Evolutionary conservation across 2,329 filamentous ascomycete genomes (phyloP).

Genomic region (Scedosporium apiospermum): DNA sequence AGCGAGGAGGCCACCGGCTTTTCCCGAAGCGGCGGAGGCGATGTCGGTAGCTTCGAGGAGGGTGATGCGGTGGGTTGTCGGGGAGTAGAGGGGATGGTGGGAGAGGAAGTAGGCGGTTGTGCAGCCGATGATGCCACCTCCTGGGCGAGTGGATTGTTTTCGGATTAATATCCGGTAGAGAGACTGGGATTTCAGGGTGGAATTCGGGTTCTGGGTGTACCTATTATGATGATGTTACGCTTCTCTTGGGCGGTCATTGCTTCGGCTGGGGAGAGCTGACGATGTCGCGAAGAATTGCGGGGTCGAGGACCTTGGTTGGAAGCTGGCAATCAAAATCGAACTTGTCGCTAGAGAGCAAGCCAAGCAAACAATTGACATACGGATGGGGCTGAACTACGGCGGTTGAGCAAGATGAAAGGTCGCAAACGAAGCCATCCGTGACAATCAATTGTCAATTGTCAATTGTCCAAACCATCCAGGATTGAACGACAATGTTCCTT

Average conservation of each 20-base stretch:
- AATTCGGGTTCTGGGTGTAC: slow-evolving; percentile 18
- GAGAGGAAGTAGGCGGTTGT: slow-evolving; percentile 89
- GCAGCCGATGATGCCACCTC: slow-evolving; percentile 86
- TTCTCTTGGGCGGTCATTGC: slow-evolving; percentile 11
- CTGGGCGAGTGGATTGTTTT: slow-evolving; percentile 28
- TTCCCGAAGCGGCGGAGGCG: slow-evolving; percentile 87
- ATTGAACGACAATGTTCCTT: too few relatives aligned
- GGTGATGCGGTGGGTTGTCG: slow-evolving; percentile 65
- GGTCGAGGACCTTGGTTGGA: not conserved
- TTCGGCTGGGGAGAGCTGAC: not conserved
- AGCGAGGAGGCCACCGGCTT: slow-evolving; percentile 83
- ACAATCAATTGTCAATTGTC: too few relatives aligned
- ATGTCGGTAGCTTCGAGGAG: slow-evolving; percentile 79
- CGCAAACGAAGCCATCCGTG: too few relatives aligned
- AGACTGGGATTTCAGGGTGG: slow-evolving; percentile 6
- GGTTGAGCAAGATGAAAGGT: too few relatives aligned
- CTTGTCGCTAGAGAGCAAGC: too few relatives aligned
- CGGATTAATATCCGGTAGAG: not conserved
- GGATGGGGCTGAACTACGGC: too few relatives aligned
- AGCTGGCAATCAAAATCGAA: not conserved
- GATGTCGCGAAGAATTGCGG: not conserved
- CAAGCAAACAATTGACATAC: too few relatives aligned
- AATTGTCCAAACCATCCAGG: too few relatives aligned
- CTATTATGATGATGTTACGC: slow-evolving; percentile 41
- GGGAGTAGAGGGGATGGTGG: slow-evolving; percentile 72